Evolutionary conservation across 495 filamentous ascomycete species (phyloP).

Genomic region (Talaromyces borbonicus): DNA sequence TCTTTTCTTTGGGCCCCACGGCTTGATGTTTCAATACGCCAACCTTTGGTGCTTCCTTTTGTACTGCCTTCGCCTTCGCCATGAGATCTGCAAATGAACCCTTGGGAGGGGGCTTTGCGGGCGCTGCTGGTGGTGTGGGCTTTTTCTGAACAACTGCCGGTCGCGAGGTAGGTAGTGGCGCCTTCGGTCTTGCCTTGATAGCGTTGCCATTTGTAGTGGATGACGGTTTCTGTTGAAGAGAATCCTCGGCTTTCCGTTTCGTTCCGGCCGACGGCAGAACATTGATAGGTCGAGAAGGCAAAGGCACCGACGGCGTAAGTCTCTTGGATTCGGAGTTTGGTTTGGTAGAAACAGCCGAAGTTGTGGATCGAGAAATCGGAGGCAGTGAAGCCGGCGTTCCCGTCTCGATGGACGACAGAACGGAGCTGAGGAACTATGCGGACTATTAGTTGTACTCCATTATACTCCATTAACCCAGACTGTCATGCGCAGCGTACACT

Average conservation of each 20-base stretch:
- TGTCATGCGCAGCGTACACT: too few species aligned
- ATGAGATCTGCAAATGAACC: slow-evolving; percentile 37
- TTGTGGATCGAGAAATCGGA: slow-evolving; percentile 19
- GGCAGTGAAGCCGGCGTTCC: slow-evolving; percentile 27
- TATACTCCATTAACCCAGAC: too few species aligned
- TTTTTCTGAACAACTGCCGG: slow-evolving; percentile 25
- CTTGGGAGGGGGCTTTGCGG: slow-evolving; percentile 30
- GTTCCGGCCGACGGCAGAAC: slow-evolving; percentile 19
- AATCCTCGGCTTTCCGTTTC: slow-evolving; percentile 38
- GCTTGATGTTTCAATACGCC: slow-evolving; percentile 29
- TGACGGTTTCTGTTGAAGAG: slow-evolving; percentile 20
- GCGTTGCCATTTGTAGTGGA: slow-evolving; percentile 9
- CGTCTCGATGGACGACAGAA: slow-evolving; percentile 45
- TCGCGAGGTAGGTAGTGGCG: slow-evolving; percentile 8
- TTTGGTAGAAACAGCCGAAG: slow-evolving; percentile 16
- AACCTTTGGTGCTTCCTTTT: slow-evolving; percentile 25
- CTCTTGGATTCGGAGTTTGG: slow-evolving; percentile 21
- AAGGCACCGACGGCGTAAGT: slow-evolving; percentile 8
- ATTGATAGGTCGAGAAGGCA: slow-evolving; percentile 11
- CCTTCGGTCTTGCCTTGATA: slow-evolving; percentile 10
- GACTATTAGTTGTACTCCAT: too few species aligned
- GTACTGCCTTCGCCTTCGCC: slow-evolving; percentile 27
- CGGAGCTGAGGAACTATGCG: slow-evolving; percentile 49
- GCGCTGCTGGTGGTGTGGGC: slow-evolving; percentile 11
- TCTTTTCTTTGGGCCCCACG: slow-evolving; percentile 23